These are phyloP conservation scores for Schoenoplectus tabernaemontani DNA, from an alignment of 202 grass and related monocot species.

Conservation along the genomic window DNA sequence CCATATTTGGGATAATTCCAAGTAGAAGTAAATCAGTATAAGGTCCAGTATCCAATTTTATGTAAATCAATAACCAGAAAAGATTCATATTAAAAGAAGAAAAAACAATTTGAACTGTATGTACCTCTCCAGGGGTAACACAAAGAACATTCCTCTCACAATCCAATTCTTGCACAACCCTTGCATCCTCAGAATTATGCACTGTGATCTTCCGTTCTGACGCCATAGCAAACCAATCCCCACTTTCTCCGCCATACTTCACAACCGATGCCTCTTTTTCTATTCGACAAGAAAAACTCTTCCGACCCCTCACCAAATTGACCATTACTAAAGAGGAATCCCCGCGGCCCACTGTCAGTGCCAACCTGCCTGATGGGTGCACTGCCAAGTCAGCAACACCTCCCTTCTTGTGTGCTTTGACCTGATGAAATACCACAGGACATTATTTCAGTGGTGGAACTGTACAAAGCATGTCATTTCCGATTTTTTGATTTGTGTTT, in stretches of 20 bases:
- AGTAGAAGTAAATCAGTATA: background rate
- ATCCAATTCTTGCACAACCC: slow-evolving; percentile 54
- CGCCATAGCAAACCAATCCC: slow-evolving; percentile 49
- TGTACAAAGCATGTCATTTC: background rate
- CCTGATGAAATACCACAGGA: background rate
- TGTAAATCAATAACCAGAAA: background rate
- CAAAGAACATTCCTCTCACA: slow-evolving; percentile 48
- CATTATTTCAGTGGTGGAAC: background rate
- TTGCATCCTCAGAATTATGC: slow-evolving; percentile 74
- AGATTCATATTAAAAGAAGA: background rate
- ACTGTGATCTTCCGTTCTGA: slow-evolving; percentile 44
- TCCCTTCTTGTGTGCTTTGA: slow-evolving; percentile 31
- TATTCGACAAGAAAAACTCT: slow-evolving; percentile 72
- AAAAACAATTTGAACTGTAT: background rate
- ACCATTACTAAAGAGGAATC: slow-evolving; percentile 50
- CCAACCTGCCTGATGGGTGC: slow-evolving; percentile 53
- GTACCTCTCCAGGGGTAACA: slow-evolving; percentile 57
- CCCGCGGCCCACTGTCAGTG: slow-evolving; percentile 57
- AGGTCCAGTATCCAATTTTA: background rate
- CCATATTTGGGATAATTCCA: background rate
- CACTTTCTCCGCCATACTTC: slow-evolving; percentile 18
- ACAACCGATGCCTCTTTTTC: slow-evolving; percentile 45
- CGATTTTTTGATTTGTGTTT: background rate
- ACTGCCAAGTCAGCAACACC: slow-evolving; percentile 45
- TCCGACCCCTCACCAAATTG: slow-evolving; percentile 57